A percentile compares a stretch with the other conserved stretches of the same genome.
Conservation (phyloP, 169 alveolate genomes). For the Plasmodium sp. region DNA sequence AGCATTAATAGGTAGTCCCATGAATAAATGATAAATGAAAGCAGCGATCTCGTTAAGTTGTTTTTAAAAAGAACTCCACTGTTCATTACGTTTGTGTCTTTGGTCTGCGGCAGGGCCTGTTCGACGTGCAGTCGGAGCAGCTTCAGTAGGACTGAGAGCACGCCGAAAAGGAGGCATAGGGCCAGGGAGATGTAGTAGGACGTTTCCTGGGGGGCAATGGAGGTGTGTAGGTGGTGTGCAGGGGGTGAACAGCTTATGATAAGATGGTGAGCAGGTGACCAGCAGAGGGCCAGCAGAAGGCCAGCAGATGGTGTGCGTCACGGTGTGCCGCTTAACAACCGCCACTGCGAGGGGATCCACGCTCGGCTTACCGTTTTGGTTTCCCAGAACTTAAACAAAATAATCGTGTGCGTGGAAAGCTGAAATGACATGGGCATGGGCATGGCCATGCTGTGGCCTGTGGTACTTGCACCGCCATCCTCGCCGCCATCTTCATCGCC, state of each 20-base stretch:
- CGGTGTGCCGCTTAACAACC: not conserved
- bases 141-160: conserved; percentile 31
- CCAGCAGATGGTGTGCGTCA: not conserved
- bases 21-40: conserved; percentile 64
- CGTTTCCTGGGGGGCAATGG: not conserved
- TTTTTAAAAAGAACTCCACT: conserved; percentile 38
- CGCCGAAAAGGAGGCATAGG: conserved; percentile 34
- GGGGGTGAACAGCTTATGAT: not conserved
- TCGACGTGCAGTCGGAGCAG: conserved; percentile 22
- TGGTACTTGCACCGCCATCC: not conserved
- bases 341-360: not conserved
- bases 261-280: not conserved
- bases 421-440: conserved; percentile 71
- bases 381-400: conserved; percentile 65
- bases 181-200: conserved; percentile 28
- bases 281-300: not conserved
- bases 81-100: conserved; percentile 5
- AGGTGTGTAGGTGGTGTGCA: not conserved
- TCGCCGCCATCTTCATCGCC: not conserved
- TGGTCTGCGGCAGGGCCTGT: conserved; percentile 19
- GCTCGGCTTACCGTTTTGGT: conserved; percentile 12
- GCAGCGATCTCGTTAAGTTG: conserved; percentile 28
- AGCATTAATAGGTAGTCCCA: conserved; percentile 83
- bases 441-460: not conserved
- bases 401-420: conserved; percentile 45